phyloP scores from a whole-genome alignment of 139 green algal genomes.

The Micromonas commoda region DNA sequence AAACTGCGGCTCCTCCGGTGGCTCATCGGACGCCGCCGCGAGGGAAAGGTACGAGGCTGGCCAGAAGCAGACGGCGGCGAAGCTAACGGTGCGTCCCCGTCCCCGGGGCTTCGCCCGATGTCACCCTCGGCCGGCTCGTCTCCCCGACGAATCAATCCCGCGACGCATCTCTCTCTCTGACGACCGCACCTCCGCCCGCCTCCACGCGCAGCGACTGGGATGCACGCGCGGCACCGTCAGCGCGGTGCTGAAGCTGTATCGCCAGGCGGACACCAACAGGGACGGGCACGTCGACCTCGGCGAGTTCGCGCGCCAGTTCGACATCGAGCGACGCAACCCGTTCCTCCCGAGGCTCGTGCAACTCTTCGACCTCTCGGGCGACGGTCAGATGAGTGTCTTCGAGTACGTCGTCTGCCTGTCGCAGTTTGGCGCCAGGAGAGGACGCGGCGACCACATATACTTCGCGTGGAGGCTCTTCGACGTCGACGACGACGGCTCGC shows the following conservation, averaged over 20 bases:
- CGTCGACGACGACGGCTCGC: neutral
- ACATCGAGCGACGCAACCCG: neutral
- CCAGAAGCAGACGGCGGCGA: no score
- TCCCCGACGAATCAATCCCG: no score
- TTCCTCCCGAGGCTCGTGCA: conserved; percentile 1
- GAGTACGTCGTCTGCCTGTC: conserved; percentile 17
- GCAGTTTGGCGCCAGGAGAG: neutral
- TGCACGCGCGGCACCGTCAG: neutral
- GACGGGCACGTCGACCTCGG: neutral
- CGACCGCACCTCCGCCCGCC: no score
- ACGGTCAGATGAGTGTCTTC: neutral
- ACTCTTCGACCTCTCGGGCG: conserved; percentile 2
- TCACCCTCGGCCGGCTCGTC: no score
- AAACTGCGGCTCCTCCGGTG: no score
- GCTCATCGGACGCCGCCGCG: no score
- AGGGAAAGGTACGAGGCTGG: no score
- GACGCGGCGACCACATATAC: neutral
- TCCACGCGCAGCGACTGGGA: neutral
- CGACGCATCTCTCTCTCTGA: no score
- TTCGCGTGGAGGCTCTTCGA: conserved; percentile 18
- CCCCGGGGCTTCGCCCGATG: no score
- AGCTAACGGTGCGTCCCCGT: no score
- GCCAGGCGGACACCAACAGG: neutral
- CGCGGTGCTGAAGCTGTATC: neutral
- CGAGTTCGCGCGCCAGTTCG: conserved; percentile 3